Evolutionary conservation across 1,284 basidiomycete genomes (phyloP), one percentile per base, ranked within the genome.

Genomic region (Athelia psychrophila): DNA sequence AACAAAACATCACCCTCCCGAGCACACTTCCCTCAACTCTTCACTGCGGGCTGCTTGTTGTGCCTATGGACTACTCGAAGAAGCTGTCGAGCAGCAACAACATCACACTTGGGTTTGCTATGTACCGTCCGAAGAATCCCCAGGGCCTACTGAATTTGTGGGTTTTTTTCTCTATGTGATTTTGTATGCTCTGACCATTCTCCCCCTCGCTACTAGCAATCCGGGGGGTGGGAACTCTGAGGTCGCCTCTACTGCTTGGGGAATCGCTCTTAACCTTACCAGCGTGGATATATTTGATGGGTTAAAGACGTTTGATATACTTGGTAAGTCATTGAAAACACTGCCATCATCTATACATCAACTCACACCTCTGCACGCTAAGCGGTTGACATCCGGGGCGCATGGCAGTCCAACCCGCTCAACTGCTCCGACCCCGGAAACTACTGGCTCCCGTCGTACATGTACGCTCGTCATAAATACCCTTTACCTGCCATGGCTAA

Each of bases 71-170:
- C 23, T 23, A 46, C 25, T 46, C 24, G 24, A 6, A 46, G n/a
- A 6, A 6, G n/a, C 8, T 46, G 5, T 23, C 22, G 23, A n/a
- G n/a, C 9, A 46, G 22, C 24, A 46, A 46, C n/a, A 46, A 6
- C 16, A 46, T 46, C 20, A 24, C 44, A 8, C 22, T 46, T n/a
- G 44, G 44, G 19, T 24, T 46, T 30, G 18, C 44, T 8, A 46
- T 46, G 44, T 23, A 46, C 20, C 44, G 44, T 6, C 44, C 44
- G 19, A n/a, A 46, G n/a, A 46, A 46, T 46, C 24, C 44, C 12
- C 5, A 10, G 20, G 44, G 44, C 6, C 12, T 46, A 13, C 8
- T 46, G 16, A 24, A 24, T n/a, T 46, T 6, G 44, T 46, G 8
- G 12, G 44, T 20, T 8, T 16, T 23, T 25, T 22, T 16, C 8